Evolutionary conservation across 805 yeast genomes (phyloP), one percentile per base, ranked within the genome.

Genomic region (Kuraishia ogatae): DNA sequence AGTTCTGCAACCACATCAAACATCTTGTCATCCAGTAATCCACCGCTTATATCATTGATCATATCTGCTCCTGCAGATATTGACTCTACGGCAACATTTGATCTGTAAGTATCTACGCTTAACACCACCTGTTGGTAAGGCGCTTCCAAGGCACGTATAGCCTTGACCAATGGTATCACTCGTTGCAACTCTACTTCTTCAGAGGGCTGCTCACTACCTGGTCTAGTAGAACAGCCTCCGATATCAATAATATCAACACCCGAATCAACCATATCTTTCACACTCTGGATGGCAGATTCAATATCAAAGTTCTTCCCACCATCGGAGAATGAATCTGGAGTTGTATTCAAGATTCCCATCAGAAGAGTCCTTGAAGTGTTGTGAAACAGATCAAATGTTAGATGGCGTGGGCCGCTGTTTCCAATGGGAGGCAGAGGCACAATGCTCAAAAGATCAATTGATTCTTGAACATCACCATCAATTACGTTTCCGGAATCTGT

Each of bases 271-370:
- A 88, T 77, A 0, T 61, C 63, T 26, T 85, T 64, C 1, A 83
- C 75, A 11, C 69, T 68, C 0, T 70, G 76, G 0, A 76, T 43
- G 6, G 73, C 64, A 1, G 72, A 62, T 20, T 28, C 51, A 23
- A 24, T n/a, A 6, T 19, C 19, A 46, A 62, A 62, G 29, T 73
- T 64, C 19, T 64, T 64, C 0, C 94, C 90, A 1, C 97, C 98
- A 68, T 94, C 99, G 50, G 96, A 88, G 66, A 94, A 94, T 1
- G 97, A 91, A 68, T 94, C 97, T 0, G 97, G 97, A 0, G 99
- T 94, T 21, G 87, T 78, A 63, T 94, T 94, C 59, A 94, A 69
- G 51, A 94, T 85, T 1, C 90, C 94, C 99, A 94, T 94, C 50
- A 91, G 66, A 53, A 76, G 70, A 0, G 97, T 89, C n/a, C 71